phyloP scores from a whole-genome alignment of 768 basidiomycete genomes.

The Dioszegia aurantiaca region DNA sequence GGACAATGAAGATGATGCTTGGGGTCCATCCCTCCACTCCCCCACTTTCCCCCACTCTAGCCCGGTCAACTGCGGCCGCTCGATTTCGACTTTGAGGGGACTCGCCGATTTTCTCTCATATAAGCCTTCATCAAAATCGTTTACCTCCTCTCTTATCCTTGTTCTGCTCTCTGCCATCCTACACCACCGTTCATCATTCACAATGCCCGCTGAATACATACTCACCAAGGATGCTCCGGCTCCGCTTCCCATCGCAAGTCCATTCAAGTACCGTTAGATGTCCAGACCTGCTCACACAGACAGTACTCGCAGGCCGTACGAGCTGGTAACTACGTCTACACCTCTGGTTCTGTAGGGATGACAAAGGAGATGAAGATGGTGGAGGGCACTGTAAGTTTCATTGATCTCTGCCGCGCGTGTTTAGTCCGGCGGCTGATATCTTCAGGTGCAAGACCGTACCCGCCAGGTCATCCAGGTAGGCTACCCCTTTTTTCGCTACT shows the following conservation, averaged over 20 bases:
- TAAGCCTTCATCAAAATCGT: no score
- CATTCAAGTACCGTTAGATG: not conserved
- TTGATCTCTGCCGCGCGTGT: no score
- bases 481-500: not conserved
- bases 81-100: no score
- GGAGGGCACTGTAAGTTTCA: slow-evolving; percentile 39
- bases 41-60: not conserved
- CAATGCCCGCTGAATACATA: slow-evolving; percentile 43
- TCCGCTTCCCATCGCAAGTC: slow-evolving; percentile 42
- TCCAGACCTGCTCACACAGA: not conserved
- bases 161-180: no score
- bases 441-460: slow-evolving; percentile 45
- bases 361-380: slow-evolving; percentile 47
- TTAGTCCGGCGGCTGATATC: not conserved
- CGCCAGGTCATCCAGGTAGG: slow-evolving; percentile 44
- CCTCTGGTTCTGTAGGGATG: slow-evolving; percentile 48
- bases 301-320: slow-evolving; percentile 48
- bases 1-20: not conserved
- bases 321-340: slow-evolving; percentile 46
- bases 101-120: no score
- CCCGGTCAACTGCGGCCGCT: not conserved
- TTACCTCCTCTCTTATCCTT: no score
- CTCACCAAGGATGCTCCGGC: slow-evolving; percentile 44
- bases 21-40: not conserved
- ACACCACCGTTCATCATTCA: no score